A percentile compares a stretch with the other conserved stretches of the same genome.
Conservation (phyloP, 306 rosid species). For the Sphenostylis stenocarpa region DNA sequence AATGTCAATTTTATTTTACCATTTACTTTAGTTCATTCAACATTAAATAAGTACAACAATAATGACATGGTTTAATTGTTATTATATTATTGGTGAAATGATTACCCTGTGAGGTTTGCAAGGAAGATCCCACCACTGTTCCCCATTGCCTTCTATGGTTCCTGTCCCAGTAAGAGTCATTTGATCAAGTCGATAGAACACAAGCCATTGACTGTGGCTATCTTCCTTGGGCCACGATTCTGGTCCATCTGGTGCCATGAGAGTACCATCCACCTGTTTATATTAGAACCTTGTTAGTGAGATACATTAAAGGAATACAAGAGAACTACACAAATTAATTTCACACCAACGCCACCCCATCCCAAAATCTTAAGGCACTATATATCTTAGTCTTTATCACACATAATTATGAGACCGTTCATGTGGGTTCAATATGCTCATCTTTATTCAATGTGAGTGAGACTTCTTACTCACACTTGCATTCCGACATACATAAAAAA, state of each 20-base stretch:
- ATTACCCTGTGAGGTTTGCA: constrained; percentile 98
- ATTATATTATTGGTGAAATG: background rate
- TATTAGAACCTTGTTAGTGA: constrained; percentile 16
- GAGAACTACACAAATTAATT: background rate
- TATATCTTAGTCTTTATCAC: background rate
- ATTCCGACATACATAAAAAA: background rate
- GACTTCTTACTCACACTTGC: background rate
- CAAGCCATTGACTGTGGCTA: constrained; percentile 82
- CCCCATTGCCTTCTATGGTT: constrained; percentile 92
- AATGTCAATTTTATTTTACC: constrained; percentile 10
- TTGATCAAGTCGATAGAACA: constrained; percentile 75
- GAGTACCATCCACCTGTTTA: constrained; percentile 79
- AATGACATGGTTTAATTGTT: background rate
- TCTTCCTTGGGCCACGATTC: constrained; percentile 76
- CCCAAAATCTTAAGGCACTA: background rate
- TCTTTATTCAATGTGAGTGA: background rate
- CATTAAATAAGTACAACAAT: background rate
- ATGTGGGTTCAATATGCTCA: background rate
- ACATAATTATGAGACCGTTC: no score
- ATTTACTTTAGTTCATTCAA: constrained; percentile 22
- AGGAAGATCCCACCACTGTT: constrained; percentile 95
- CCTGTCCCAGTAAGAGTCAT: constrained; percentile 88
- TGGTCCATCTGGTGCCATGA: constrained; percentile 95
- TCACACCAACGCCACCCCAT: background rate
- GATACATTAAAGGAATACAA: background rate